Percentiles rank a stretch among this genome's conserved stretches.
Conservation (phyloP, 306 rosid genomes). For the Rosa chinensis region DNA sequence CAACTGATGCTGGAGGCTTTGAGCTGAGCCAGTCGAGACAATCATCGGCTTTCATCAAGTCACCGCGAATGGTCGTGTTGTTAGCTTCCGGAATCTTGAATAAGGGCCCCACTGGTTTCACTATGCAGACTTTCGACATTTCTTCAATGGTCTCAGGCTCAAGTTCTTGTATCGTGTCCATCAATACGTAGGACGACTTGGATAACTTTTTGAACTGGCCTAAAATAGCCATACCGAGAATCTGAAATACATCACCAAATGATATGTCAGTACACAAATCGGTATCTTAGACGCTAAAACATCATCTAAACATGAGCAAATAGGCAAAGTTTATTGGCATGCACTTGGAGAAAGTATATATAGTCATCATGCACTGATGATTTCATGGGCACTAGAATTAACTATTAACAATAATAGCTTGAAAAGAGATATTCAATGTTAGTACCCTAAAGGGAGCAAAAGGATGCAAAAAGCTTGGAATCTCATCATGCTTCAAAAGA, state of each 20-base stretch:
- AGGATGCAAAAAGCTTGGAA: constrained; percentile 35
- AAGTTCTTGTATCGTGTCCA: constrained; percentile 37
- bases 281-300: background rate
- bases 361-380: too few relatives aligned
- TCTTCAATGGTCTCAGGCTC: constrained; percentile 18
- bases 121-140: constrained; percentile 17
- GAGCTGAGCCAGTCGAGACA: constrained; percentile 33
- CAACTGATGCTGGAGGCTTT: constrained; percentile 25
- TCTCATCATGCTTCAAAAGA: constrained; percentile 28
- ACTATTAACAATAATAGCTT: background rate
- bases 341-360: too few relatives aligned
- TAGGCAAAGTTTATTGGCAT: background rate
- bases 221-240: constrained; percentile 16
- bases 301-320: background rate
- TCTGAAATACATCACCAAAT: background rate
- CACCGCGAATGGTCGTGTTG: background rate
- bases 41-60: constrained; percentile 21
- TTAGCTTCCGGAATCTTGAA: constrained; percentile 16
- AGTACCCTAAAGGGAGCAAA: background rate
- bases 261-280: background rate
- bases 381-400: too few relatives aligned
- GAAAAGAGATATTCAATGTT: background rate
- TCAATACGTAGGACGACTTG: constrained; percentile 33
- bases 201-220: constrained; percentile 31
- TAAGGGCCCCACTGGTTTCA: constrained; percentile 33